These are phyloP conservation scores for Glebionis coronaria DNA, from an alignment of 129 eudicot genomes.

Conservation along the genomic window DNA sequence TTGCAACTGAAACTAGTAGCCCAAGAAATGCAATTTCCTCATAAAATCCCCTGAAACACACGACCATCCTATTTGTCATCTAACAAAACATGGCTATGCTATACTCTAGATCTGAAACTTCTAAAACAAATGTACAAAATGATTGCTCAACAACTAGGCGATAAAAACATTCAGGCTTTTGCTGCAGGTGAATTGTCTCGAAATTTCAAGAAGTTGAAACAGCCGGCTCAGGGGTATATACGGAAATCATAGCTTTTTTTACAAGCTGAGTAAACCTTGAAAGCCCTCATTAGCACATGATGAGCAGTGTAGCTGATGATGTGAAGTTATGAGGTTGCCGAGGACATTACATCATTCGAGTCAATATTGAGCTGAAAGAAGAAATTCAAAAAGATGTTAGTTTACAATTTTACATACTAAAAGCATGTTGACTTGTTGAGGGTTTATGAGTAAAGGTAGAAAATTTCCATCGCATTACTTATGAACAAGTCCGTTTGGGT, in stretches of 20 bases:
- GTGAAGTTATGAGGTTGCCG: slow-evolving; percentile 20
- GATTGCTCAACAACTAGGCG: neutral
- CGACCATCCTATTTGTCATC: neutral
- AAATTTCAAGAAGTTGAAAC: neutral
- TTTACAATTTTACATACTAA: slow-evolving; percentile 3
- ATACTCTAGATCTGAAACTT: neutral
- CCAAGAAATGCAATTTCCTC: too few relatives aligned
- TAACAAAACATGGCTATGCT: neutral
- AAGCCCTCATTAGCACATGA: neutral
- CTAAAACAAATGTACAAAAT: neutral
- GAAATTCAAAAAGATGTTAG: slow-evolving; percentile 6
- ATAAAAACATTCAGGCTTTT: neutral
- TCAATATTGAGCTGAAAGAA: slow-evolving; percentile 61
- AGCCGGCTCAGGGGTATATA: neutral
- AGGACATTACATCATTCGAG: slow-evolving; percentile 66
- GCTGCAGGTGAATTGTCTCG: neutral
- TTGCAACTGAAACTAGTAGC: too few relatives aligned
- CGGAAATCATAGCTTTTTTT: neutral
- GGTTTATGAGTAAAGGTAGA: too few relatives aligned
- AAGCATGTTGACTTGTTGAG: neutral
- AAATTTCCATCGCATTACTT: too few relatives aligned
- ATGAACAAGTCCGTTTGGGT: neutral
- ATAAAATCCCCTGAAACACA: too few relatives aligned
- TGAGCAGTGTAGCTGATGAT: neutral
- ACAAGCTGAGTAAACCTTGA: neutral